A percentile compares a stretch with the other conserved stretches of the same genome.
Evolutionary conservation across 257 asterid species (phyloP).

Genomic region (Solanum rostratum): DNA sequence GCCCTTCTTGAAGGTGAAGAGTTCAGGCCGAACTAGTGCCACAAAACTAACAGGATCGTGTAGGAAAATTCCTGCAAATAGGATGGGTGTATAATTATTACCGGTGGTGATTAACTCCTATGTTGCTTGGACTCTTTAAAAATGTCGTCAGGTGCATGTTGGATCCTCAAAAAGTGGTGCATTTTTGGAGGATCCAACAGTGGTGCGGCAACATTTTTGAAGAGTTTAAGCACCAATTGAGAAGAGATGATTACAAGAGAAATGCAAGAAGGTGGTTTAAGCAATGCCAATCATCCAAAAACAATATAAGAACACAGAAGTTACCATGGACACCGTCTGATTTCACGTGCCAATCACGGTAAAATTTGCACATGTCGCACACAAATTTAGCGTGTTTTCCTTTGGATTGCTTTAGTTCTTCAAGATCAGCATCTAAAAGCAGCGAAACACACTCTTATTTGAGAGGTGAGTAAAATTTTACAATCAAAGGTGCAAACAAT

Average conservation of each 20-base stretch:
- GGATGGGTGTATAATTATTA: neutral
- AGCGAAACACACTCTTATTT: neutral
- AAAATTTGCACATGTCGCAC: slow-evolving; percentile 72
- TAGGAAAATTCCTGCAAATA: slow-evolving; percentile 62
- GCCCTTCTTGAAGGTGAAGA: slow-evolving; percentile 85
- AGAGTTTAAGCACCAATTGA: neutral
- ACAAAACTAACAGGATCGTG: slow-evolving; percentile 93
- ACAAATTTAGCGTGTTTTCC: slow-evolving; percentile 71
- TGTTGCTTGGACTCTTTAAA: neutral
- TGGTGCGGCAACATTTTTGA: neutral
- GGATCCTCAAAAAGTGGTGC: neutral
- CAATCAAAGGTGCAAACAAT: neutral
- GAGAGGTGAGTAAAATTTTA: neutral
- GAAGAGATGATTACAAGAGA: neutral
- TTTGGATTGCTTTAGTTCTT: slow-evolving; percentile 50
- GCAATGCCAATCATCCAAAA: neutral
- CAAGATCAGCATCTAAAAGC: slow-evolving; percentile 59
- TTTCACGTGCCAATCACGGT: slow-evolving; percentile 95
- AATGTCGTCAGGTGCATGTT: neutral
- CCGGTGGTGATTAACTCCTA: neutral
- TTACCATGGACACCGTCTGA: slow-evolving; percentile 90
- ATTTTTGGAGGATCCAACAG: neutral
- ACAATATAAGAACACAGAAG: neutral
- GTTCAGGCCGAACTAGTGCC: slow-evolving; percentile 86
- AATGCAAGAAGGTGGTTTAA: neutral